Evolutionary conservation across 192 early-diverging fungal genomes (phyloP), one percentile per base, ranked within the genome.

Genomic region (Entrophospora sp.): DNA sequence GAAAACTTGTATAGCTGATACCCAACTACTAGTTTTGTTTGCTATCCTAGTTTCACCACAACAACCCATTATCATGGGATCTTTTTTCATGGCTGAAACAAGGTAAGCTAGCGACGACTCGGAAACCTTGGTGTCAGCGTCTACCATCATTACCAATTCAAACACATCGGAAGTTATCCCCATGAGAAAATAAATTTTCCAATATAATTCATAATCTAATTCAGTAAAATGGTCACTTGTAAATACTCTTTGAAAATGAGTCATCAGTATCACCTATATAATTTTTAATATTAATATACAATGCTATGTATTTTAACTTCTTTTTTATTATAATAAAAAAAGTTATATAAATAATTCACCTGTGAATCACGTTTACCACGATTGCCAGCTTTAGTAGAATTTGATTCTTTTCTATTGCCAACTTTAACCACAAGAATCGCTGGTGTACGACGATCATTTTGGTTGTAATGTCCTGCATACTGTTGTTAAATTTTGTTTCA

Each of bases 21-120:
- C 90, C 89, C 90, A 89, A 27, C 79, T 82, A 44, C 86, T 85
- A 5, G 76, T 81, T 80, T 96, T 94, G 82, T 98, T 98, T 37
- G 85, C 90, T 73, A 98, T 95, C 70, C 93, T 83, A 25, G 95
- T 95, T 75, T 98, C 95, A 46, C 95, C 94, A 78, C 95, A 98
- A 27, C 94, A 79, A 3, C 95, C 95, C 82, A 93, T 92, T 71
- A 98, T 91, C 14, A 79, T 72, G 22, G 78, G 79, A 79, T 98
- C 91, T 55, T 89, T 90, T 60, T 81, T 83, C 84, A 96, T 90
- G 45, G 86, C 86, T 25, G 85, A 81, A 48, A 95, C 84, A 74
- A 95, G 84, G 32, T 88, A 79, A 14, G 79, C 75, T 60, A 97
- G 71, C n/a, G 91, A 88, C 70, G 88, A 85, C 6, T 83, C 81